Evolutionary conservation across 176 grass and related monocot genomes (phyloP).

Genomic region (Eragrostis curvula): DNA sequence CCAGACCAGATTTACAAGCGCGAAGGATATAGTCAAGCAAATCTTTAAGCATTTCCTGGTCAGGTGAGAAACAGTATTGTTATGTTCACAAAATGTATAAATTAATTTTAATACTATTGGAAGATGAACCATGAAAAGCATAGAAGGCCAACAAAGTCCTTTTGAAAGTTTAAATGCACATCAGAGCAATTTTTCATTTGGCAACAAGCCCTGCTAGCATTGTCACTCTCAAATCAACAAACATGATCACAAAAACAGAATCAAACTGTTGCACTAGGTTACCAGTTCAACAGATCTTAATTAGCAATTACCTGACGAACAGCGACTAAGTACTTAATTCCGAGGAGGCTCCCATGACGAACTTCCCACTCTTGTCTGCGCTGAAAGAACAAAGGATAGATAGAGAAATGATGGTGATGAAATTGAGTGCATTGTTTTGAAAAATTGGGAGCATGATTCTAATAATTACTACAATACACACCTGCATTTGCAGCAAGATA

Average conservation of each 20-base stretch:
- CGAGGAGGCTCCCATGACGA: slow-evolving; percentile 97
- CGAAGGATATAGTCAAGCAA: slow-evolving; percentile 82
- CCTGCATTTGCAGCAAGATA: slow-evolving; percentile 93
- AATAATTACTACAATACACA: slow-evolving; percentile 52
- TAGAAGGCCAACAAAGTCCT: background rate
- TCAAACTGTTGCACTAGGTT: slow-evolving; percentile 16
- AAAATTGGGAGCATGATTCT: background rate
- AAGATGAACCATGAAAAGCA: slow-evolving; percentile 17
- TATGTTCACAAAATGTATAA: slow-evolving; percentile 13
- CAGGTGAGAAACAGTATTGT: slow-evolving; percentile 38
- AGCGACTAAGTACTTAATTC: slow-evolving; percentile 97
- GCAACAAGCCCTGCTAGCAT: background rate
- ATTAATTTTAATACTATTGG: slow-evolving; percentile 17
- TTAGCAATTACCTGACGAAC: slow-evolving; percentile 77
- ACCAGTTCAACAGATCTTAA: slow-evolving; percentile 35
- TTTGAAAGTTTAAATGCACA: background rate
- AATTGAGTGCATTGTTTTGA: slow-evolving; percentile 28
- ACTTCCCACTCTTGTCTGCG: slow-evolving; percentile 99
- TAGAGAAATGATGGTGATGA: background rate
- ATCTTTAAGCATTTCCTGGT: slow-evolving; percentile 90
- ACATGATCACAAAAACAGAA: slow-evolving; percentile 6
- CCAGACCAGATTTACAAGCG: slow-evolving; percentile 95
- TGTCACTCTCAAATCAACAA: background rate
- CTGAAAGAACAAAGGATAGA: slow-evolving; percentile 82
- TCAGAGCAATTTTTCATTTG: background rate